Percentiles rank a stretch among this genome's conserved stretches.
phyloP scores from a whole-genome alignment of 2,329 filamentous ascomycete species.

The Leptographium procerum region DNA sequence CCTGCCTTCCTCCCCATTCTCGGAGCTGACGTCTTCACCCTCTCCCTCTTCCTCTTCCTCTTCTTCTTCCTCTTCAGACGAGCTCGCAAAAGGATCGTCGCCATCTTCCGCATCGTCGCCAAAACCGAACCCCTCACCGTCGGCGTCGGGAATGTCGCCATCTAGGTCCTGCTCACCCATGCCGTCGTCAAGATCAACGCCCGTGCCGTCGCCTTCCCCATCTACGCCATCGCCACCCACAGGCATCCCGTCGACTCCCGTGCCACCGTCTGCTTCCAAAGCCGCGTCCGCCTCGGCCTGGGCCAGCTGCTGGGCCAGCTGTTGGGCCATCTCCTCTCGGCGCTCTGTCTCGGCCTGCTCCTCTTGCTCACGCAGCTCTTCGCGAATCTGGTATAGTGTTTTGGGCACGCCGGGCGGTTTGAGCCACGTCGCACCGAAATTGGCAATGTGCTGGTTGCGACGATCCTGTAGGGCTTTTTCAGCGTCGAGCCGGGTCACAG shows the following conservation, averaged over 20 bases:
- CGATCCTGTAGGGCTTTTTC: slow-evolving; percentile 70
- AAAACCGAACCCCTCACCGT: slow-evolving; percentile 39
- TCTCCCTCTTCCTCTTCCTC: neutral
- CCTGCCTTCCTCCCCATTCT: neutral
- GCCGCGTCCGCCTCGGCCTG: slow-evolving; percentile 41
- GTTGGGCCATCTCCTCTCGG: slow-evolving; percentile 58
- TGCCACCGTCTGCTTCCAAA: slow-evolving; percentile 38
- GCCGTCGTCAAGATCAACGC: slow-evolving; percentile 32
- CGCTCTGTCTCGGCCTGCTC: slow-evolving; percentile 69
- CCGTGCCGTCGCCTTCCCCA: slow-evolving; percentile 9
- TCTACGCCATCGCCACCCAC: slow-evolving; percentile 24
- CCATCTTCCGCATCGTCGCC: slow-evolving; percentile 31
- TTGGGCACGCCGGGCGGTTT: slow-evolving; percentile 80
- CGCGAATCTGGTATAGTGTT: slow-evolving; percentile 78
- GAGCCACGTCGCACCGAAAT: slow-evolving; percentile 85
- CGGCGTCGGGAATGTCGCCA: slow-evolving; percentile 61
- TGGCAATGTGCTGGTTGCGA: slow-evolving; percentile 69
- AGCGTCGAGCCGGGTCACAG: slow-evolving; percentile 55
- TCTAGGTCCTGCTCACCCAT: slow-evolving; percentile 50
- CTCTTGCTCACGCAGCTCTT: slow-evolving; percentile 79
- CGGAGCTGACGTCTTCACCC: too few relatives aligned
- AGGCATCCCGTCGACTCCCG: slow-evolving; percentile 23
- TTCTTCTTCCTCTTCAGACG: slow-evolving; percentile 17
- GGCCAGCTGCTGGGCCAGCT: slow-evolving; percentile 69
- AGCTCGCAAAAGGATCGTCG: slow-evolving; percentile 18